Evolutionary conservation across 805 yeast genomes (phyloP), one percentile per base, ranked within the genome.

Genomic region (Scheffersomyces coipomensis): DNA sequence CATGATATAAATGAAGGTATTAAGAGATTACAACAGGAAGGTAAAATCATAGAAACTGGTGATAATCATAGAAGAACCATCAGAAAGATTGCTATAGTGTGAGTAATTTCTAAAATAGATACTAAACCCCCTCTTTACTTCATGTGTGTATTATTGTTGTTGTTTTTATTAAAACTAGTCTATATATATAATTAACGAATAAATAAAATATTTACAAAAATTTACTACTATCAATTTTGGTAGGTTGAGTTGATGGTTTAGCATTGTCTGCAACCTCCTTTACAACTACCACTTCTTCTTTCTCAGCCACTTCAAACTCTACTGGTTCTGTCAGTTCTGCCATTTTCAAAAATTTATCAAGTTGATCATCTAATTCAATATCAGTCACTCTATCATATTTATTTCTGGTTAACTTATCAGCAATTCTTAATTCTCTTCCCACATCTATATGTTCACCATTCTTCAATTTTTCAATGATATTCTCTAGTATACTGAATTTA

Each of bases 41-140:
- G 84, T 40, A 78, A 77, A 53, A 62, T 88, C 19, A 71, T 75
- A 7, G 80, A 85, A 30, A 66, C 78, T 26, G 96, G 95, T 13
- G 88, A 83, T 42, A 84, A 87, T 37, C 78, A 76, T 42, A 73
- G 86, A 53, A 75, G 90, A 58, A 75, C 79, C 17, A 73, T 87
- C 23, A 47, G 62, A 36, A 60, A 51, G 37, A 50, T 56, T 13
- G 46, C 46, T 1, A 44, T 51, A 23, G 42, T 42, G 18, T 42
- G 30, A 2, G 27, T 4, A 19, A 4, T 19, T 19, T 24, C 11
- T 18, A 5, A 40, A 5, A 16, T 33, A 18, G 12, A n/a, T n/a
- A n/a, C n/a, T n/a, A n/a, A n/a, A n/a, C n/a, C n/a, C n/a, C n/a
- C n/a, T n/a, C 17, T 44, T 35, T 30, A 34, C 32, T 33, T 26